Base-by-base conservation (phyloP, 179 eudicot species). In the Camellia oleifera region DNA sequence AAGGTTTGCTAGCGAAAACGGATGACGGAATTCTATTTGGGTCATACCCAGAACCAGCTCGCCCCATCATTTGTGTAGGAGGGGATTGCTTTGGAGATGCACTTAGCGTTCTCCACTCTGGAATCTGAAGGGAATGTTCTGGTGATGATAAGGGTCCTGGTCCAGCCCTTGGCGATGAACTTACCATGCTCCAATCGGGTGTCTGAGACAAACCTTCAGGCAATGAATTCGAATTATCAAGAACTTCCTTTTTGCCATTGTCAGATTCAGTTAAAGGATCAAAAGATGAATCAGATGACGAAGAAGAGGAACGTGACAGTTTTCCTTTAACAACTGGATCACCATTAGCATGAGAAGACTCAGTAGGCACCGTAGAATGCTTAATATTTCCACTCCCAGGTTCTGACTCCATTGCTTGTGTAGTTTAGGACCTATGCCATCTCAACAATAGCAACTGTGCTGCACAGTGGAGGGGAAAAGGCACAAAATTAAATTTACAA, bases 11-110 rank as follows among this genome's bases (percentile, higher is more conserved):
- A 3, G 88, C 83, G 65, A 94, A 94, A 54, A 91, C 82, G 69
- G 89, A 83, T 0, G 97, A 78, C 3, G 98, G 98, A 70, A 92
- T 92, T 71, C 95, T 81, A 32, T 89, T 89, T 0, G 79, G 88
- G 48, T 87, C 88, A 82, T 83, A 83, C 0, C 79, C 77, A 5
- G 85, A 81, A 63, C 53, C 20, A 70, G 90, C 84, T 3, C 80
- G 88, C 40, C 88, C 93, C 95, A 92, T 92, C 9, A 77, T 75
- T 77, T 92, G 97, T 13, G 78, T 45, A 0, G 91, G 84, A 17
- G 98, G 97, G 45, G 83, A 85, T 76, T 72, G 77, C 72, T 45
- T 82, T 17, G 81, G 64, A 1, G 82, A 50, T n/a, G 57, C 77
- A 26, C 46, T 79, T 7, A 44, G 52, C 53, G 32, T 46, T 50